These are phyloP conservation scores for Trichothecium roseum DNA, from an alignment of 2,329 filamentous ascomycete genomes.

Conservation along the genomic window DNA sequence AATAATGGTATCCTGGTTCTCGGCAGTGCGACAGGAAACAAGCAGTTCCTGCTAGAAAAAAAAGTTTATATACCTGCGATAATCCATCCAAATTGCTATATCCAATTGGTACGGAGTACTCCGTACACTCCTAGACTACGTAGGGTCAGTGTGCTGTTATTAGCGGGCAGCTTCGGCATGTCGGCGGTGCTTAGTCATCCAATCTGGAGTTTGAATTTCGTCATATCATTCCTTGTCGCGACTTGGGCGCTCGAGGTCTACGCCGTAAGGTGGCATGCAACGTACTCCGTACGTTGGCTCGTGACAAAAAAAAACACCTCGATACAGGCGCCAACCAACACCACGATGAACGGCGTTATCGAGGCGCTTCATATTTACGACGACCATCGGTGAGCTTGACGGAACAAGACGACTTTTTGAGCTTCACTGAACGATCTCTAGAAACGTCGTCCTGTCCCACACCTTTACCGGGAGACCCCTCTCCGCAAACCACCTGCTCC, in stretches of 20 bases:
- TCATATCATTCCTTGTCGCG: conserved; percentile 15
- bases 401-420: background rate
- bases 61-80: no score
- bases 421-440: conserved; percentile 21
- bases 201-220: conserved; percentile 14
- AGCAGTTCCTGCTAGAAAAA: no score
- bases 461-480: conserved; percentile 77
- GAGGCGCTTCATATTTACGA: conserved; percentile 96
- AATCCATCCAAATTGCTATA: no score
- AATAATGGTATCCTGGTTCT: no score
- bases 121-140: no score
- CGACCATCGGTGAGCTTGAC: conserved; percentile 66
- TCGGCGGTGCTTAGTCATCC: conserved; percentile 14
- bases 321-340: conserved; percentile 24
- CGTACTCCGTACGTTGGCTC: background rate
- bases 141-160: no score
- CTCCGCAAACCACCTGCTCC: conserved; percentile 63
- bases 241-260: background rate
- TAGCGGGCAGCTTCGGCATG: no score
- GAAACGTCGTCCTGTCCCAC: conserved; percentile 78
- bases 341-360: conserved; percentile 69
- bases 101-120: background rate
- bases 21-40: no score
- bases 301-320: conserved; percentile 5
- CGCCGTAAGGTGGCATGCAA: conserved; percentile 1